phyloP scores from a whole-genome alignment of 2,329 filamentous ascomycete genomes.

The Claviceps monticola region DNA sequence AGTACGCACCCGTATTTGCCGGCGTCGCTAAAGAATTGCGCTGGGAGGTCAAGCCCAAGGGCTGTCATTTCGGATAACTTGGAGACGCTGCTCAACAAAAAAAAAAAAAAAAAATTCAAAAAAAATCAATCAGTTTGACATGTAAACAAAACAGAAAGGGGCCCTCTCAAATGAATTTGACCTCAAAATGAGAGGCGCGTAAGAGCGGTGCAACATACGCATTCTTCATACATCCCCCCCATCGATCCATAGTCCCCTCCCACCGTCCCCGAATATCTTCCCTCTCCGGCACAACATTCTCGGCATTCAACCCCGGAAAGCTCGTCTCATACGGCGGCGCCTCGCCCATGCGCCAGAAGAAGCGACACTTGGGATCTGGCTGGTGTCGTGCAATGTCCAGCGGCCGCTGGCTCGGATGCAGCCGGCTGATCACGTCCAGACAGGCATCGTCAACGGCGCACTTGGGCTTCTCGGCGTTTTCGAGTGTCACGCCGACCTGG shows the following conservation, averaged over 20 bases:
- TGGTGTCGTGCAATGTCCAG: conserved; percentile 42
- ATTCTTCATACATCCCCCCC: conserved; percentile 46
- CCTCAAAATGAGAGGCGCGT: neutral
- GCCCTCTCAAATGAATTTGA: neutral
- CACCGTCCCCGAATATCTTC: conserved; percentile 35
- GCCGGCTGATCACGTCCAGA: conserved; percentile 39
- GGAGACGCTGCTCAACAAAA: conserved; percentile 29
- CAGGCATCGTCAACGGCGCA: conserved; percentile 50
- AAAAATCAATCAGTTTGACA: neutral
- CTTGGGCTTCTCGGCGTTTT: conserved; percentile 50
- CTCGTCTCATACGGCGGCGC: conserved; percentile 37
- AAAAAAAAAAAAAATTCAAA: too few species aligned
- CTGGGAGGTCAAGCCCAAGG: conserved; percentile 38
- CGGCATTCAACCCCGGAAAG: conserved; percentile 41
- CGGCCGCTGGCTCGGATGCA: conserved; percentile 40
- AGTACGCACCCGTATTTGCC: conserved; percentile 36
- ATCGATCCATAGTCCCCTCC: conserved; percentile 40
- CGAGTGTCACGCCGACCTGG: conserved; percentile 48
- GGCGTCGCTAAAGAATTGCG: conserved; percentile 38
- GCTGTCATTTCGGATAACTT: conserved; percentile 46
- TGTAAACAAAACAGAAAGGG: neutral
- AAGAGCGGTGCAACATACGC: conserved; percentile 25
- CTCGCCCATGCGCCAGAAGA: conserved; percentile 49
- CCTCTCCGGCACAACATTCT: conserved; percentile 39
- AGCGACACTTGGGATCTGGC: conserved; percentile 48